Base-by-base conservation (phyloP, 306 rosid genomes). In the Quercus parvula region DNA sequence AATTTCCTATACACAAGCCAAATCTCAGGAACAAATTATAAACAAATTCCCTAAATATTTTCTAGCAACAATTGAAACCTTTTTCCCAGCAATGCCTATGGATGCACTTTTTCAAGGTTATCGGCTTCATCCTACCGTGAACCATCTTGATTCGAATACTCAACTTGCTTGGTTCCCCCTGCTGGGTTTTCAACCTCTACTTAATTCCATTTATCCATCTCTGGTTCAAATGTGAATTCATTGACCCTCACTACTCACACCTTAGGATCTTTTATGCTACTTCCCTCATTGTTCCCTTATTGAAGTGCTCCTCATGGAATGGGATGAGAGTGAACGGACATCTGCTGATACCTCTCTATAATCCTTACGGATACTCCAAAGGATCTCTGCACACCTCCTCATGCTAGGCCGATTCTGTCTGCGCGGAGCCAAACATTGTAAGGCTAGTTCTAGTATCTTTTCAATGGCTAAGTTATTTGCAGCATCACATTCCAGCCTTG, bases 341-440 rank as follows among this genome's bases (percentile, higher is more conserved):
- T 90, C 89, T 18, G 85, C 89, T 69, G 88, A 67, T 28, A 84
- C 41, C 80, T 90, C 97, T 76, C 90, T 84, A 78, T 87, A 84
- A 74, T 93, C 97, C 87, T 91, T 96, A 69, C 99, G 96, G 81
- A 96, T 96, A 56, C 91, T 56, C 98, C 99, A 96, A 44, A 96
- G 96, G 72, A 96, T 80, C 92, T 96, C 98, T 0, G 91, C 98
- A 73, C 99, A 93, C 74, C 81, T 90, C 86, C 89, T 90, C 99
- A 96, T 96, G 82, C 57, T 85, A 56, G 98, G 98, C 71, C 99
- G 88, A 78, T n/a, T 88, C 79, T 96, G 98, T 89, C 98, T 89
- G 2, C 85, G 89, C 13, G 94, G 98, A 35, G 98, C 98, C 94
- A 96, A 87, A 76, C 99, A 96, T 38, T 93, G 98, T 38, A 96